These are phyloP conservation scores for Letharia columbiana DNA, from an alignment of 495 filamentous ascomycete species.

Conservation along the genomic window DNA sequence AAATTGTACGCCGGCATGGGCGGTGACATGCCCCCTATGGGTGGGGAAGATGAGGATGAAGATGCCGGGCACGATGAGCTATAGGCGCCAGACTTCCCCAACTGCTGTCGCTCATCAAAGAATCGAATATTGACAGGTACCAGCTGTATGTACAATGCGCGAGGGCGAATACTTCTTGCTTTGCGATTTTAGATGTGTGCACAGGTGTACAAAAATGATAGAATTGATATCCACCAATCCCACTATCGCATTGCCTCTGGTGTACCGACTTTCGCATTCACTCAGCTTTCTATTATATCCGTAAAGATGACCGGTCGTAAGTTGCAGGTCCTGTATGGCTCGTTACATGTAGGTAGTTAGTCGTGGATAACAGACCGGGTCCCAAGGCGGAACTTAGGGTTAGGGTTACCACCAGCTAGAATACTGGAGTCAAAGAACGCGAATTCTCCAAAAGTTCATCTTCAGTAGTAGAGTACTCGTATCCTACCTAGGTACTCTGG, in stretches of 20 bases:
- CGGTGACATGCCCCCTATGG: slow-evolving; percentile 33
- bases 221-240: neutral
- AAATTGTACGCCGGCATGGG: slow-evolving; percentile 79
- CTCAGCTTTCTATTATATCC: too few species aligned
- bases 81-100: slow-evolving; percentile 39
- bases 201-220: slow-evolving; percentile 5
- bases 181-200: neutral
- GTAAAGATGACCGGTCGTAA: too few species aligned
- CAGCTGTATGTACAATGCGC: neutral
- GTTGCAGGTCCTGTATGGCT: too few species aligned
- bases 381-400: too few species aligned
- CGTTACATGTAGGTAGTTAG: too few species aligned
- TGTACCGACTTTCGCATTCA: too few species aligned
- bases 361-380: too few species aligned
- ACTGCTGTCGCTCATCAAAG: neutral
- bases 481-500: too few species aligned
- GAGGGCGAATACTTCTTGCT: neutral
- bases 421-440: neutral
- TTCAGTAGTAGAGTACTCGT: neutral
- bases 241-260: too few species aligned
- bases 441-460: neutral
- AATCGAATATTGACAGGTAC: neutral
- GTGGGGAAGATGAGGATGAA: slow-evolving; percentile 50
- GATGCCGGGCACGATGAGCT: slow-evolving; percentile 86
- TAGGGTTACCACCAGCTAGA: too few species aligned